phyloP scores from a whole-genome alignment of 345 rosid genomes.

The Aquilaria malaccensis region DNA sequence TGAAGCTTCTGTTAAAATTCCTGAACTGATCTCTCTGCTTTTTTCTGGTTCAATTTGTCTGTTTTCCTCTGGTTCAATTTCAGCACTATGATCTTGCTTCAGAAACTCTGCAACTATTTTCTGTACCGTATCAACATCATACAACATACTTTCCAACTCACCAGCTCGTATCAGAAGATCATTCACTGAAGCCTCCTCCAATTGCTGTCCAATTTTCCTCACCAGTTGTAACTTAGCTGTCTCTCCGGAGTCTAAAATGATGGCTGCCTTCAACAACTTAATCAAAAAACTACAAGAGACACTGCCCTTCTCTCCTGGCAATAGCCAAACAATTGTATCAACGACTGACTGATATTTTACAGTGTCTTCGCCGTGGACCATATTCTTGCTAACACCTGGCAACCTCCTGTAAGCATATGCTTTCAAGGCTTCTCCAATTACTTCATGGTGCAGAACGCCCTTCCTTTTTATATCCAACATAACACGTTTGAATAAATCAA shows the following conservation, averaged over 20 bases:
- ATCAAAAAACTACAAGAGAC: constrained; percentile 75
- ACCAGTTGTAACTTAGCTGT: constrained; percentile 37
- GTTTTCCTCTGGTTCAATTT: constrained; percentile 33
- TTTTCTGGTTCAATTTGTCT: constrained; percentile 31
- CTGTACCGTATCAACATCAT: constrained; percentile 55
- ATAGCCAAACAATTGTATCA: constrained; percentile 50
- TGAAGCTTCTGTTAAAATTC: constrained; percentile 74
- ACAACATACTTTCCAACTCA: constrained; percentile 44
- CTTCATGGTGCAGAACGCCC: constrained; percentile 39
- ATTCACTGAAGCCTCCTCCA: constrained; percentile 62
- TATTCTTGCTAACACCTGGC: constrained; percentile 60
- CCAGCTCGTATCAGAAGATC: constrained; percentile 55
- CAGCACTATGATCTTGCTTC: constrained; percentile 40
- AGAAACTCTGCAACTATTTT: constrained; percentile 55
- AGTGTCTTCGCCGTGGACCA: constrained; percentile 38
- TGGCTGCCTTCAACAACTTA: constrained; percentile 70
- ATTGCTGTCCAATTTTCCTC: constrained; percentile 58
- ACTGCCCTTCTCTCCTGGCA: constrained; percentile 63
- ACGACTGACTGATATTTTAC: constrained; percentile 42
- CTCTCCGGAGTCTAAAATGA: constrained; percentile 44
- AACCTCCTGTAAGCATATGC: constrained; percentile 74
- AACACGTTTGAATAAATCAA: constrained; percentile 56
- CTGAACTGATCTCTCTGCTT: constrained; percentile 26
- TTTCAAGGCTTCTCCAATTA: constrained; percentile 83
- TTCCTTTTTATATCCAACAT: constrained; percentile 38